Evolutionary conservation across 1,139 yeast species (phyloP), one percentile per base, ranked within the genome.

Genomic region (Torulaspora globosa): DNA sequence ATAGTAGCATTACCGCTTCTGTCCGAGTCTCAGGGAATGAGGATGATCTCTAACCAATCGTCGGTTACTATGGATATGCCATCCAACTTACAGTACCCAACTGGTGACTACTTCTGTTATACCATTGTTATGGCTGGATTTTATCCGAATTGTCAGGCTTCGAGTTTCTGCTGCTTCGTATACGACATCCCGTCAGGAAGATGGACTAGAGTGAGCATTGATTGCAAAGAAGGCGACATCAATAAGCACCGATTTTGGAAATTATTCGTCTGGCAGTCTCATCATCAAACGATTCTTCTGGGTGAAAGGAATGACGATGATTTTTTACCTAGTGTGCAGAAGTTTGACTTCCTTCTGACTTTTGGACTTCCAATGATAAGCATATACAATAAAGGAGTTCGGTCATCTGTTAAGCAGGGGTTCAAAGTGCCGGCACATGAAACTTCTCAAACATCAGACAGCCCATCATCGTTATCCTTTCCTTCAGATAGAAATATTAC

Each of bases 191-290:
- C 82, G 0, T 75, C 86, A 0, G 78, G 78, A 1, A 76, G 75
- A 55, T 83, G 90, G 89, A 76, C 83, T 0, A 68, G 82, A 44
- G 62, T 84, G 21, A 81, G 78, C 53, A 68, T 76, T 2, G 72
- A 71, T 46, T 81, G 87, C 60, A 52, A 52, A 19, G 71, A 74
- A 45, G 82, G 78, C 54, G 78, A 74, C 41, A 69, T 73, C 38
- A 77, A 78, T 15, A 72, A 76, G 7, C 85, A 82, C 57, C 67
- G 84, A 43, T 73, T 82, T 46, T 78, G 85, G 78, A 81, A 79
- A 49, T 80, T 85, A 0, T 80, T 76, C 65, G 79, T 80, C 0
- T 84, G 92, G 92, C 75, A 75, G 37, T 81, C 89, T 1, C 92
- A 84, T 64, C 90, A 83, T 59, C 80, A 79, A 58, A 80, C 82